Evolutionary conservation across 768 basidiomycete species (phyloP), one percentile per base, ranked within the genome.

Genomic region (Collybia nuda): DNA sequence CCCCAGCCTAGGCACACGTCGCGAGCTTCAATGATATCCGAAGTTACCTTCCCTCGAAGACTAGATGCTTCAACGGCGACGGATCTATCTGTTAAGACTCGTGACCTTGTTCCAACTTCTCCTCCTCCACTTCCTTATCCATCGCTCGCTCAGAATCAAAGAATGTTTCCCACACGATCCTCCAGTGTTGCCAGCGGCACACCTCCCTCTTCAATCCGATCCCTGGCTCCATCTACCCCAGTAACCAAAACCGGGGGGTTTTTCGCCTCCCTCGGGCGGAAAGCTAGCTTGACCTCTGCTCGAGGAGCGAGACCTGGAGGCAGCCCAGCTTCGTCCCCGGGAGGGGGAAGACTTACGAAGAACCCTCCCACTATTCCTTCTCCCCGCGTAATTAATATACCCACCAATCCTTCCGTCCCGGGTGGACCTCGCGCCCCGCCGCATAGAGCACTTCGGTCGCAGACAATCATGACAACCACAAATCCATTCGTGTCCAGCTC

Each of bases 51-150:
- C 66, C 89, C 90, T 14, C 78, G 79, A 22, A 84, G 90, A 23
- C 73, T 84, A n/a, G 90, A 93, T 58, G 88, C 90, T 8, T 84
- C 81, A 49, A 74, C 76, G 21, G 90, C 90, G 5, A 91, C 90
- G 2, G 90, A 93, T 64, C 76, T 93, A 11, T 75, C 83, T 3
- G 60, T 67, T 29, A 66, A 66, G 69, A 45, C 69, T 49, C 48
- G 69, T 58, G 82, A 86, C 57, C 62, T 78, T 48, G 70, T 74
- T 12, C 74, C 85, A n/a, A 78, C 73, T 47, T 67, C 76, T 6
- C 81, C 82, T 0, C 81, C 85, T 0, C 62, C 77, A 5, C 77
- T 93, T 35, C 90, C 90, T 2, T 93, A 93, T 60, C 90, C 90
- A 2, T 80, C 84, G 3, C 71, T 91, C 35, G 86, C 80, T 18